These are phyloP conservation scores for Penicillium sp. DNA, from an alignment of 2,329 filamentous ascomycete genomes.

Conservation along the genomic window DNA sequence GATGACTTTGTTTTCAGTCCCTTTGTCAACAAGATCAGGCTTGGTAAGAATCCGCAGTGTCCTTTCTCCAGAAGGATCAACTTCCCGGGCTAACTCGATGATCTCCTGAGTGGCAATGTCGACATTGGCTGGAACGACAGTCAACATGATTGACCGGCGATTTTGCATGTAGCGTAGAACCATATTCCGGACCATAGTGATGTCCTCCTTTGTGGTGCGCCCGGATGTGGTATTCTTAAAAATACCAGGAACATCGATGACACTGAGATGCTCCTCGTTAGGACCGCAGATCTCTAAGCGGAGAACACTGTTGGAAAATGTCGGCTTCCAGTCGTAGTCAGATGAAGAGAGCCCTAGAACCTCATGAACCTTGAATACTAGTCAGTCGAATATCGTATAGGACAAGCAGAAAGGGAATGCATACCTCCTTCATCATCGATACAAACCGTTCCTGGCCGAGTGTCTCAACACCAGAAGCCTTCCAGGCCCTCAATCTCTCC, in stretches of 20 bases:
- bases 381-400: too few relatives aligned
- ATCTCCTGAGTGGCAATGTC: constrained; percentile 48
- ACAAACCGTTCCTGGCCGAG: constrained; percentile 21
- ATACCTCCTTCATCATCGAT: constrained; percentile 25
- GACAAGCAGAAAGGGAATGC: too few relatives aligned
- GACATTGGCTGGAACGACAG: constrained; percentile 42
- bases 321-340: constrained; percentile 18
- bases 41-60: constrained; percentile 54
- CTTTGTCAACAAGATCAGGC: constrained; percentile 49
- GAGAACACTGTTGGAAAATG: constrained; percentile 43
- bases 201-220: constrained; percentile 36
- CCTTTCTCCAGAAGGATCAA: constrained; percentile 35
- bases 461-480: constrained; percentile 11
- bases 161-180: constrained; percentile 40
- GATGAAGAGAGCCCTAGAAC: constrained; percentile 22
- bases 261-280: constrained; percentile 35
- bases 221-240: constrained; percentile 38
- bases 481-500: constrained; percentile 7
- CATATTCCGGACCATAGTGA: constrained; percentile 36
- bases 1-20: constrained; percentile 26
- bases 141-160: constrained; percentile 39
- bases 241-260: constrained; percentile 47
- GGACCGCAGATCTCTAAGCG: constrained; percentile 43
- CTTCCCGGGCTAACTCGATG: constrained; percentile 36
- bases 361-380: too few relatives aligned